Conservation (phyloP, 2,329 filamentous ascomycete species). For the Pseudogymnoascus sp. region DNA sequence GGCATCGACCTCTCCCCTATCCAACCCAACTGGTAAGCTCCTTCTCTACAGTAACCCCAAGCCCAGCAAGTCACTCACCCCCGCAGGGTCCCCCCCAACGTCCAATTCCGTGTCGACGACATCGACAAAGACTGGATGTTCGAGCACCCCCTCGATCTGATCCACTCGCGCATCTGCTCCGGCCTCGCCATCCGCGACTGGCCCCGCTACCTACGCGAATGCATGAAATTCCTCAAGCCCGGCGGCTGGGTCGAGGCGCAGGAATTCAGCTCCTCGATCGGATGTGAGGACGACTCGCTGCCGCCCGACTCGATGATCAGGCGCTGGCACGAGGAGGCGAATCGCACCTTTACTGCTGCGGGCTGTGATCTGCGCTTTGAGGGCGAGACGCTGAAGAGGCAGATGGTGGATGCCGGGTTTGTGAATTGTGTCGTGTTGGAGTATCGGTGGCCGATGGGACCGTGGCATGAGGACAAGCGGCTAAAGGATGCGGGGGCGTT, state of each 20-base stretch:
- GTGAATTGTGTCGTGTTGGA: constrained; percentile 32
- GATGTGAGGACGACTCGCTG: constrained; percentile 14
- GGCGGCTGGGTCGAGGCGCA: constrained; percentile 10
- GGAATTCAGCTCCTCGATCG: neutral
- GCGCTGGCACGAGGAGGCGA: constrained; percentile 13
- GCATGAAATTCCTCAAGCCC: neutral
- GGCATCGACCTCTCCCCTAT: constrained; percentile 59
- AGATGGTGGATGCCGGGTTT: constrained; percentile 31
- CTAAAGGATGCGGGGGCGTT: constrained; percentile 30
- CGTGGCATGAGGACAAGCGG: constrained; percentile 31
- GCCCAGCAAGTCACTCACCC: neutral
- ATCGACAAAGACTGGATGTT: constrained; percentile 43
- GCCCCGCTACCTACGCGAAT: constrained; percentile 26
- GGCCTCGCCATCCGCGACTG: constrained; percentile 26
- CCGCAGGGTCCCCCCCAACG: constrained; percentile 3
- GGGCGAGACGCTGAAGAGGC: constrained; percentile 13
- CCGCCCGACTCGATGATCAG: constrained; percentile 6
- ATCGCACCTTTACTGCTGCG: constrained; percentile 12
- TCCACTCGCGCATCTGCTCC: constrained; percentile 16
- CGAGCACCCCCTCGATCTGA: constrained; percentile 14
- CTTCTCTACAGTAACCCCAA: constrained; percentile 37
- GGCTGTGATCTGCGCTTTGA: constrained; percentile 11
- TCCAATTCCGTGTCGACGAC: constrained; percentile 36
- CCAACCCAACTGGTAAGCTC: constrained; percentile 39
- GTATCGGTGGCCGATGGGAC: constrained; percentile 34